These are phyloP conservation scores for Solanum virginianum DNA, from an alignment of 257 asterid genomes.

Conservation along the genomic window DNA sequence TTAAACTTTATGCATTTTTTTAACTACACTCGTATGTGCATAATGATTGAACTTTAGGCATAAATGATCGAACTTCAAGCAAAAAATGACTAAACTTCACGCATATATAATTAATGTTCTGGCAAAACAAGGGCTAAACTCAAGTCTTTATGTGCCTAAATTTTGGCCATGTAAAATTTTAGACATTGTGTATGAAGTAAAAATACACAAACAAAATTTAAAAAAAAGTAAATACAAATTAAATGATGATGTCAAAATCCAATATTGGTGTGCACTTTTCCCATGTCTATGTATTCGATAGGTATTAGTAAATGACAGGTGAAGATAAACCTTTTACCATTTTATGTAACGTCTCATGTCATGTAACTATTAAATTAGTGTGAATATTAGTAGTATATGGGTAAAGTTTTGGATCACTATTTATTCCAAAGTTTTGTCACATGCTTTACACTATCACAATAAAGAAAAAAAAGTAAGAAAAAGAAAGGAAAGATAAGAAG, in stretches of 20 bases:
- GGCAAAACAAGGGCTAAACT: background rate
- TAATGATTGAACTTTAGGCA: background rate
- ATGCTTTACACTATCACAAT: conserved; percentile 28
- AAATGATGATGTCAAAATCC: background rate
- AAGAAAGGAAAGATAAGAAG: conserved; percentile 9
- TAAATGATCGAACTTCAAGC: background rate
- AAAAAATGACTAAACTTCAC: background rate
- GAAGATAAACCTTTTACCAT: background rate
- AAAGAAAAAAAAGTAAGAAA: conserved; percentile 6
- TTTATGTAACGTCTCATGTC: background rate
- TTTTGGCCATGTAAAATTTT: background rate
- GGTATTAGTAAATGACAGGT: background rate
- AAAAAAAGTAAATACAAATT: background rate
- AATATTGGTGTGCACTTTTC: background rate
- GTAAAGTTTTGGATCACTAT: background rate
- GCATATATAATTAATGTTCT: background rate
- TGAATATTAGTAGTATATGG: background rate
- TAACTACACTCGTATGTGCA: no score
- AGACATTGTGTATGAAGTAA: background rate
- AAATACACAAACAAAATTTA: background rate
- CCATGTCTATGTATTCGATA: background rate
- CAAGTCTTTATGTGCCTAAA: background rate
- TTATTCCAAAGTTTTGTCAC: conserved; percentile 14
- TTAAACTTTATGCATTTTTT: background rate
- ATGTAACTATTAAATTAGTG: background rate